A percentile compares a stretch with the other conserved stretches of the same genome.
These are phyloP conservation scores for Erysimum cheiranthoides DNA, from an alignment of 345 rosid genomes.

Conservation along the genomic window DNA sequence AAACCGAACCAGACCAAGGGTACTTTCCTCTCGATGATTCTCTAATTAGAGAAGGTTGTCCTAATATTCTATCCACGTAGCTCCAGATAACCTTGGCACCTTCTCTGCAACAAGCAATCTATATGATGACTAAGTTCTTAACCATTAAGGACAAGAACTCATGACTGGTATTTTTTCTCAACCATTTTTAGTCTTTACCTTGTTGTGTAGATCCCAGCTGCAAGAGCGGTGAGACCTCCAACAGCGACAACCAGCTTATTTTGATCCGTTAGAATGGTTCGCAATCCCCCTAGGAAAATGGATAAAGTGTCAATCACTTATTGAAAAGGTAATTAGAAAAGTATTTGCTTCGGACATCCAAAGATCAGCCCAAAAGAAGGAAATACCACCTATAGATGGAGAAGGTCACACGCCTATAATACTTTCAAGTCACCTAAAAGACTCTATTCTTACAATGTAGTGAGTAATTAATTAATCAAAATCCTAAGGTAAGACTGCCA, in stretches of 20 bases:
- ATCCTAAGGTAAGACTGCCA: not conserved
- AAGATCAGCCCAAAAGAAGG: not conserved
- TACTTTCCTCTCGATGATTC: slow-evolving; percentile 98
- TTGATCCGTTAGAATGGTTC: slow-evolving; percentile 92
- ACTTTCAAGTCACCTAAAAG: slow-evolving; percentile 9
- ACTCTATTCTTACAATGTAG: not conserved
- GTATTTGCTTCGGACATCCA: not conserved
- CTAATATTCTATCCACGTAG: slow-evolving; percentile 94
- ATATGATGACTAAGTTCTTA: slow-evolving; percentile 30
- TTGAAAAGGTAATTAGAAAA: slow-evolving; percentile 17
- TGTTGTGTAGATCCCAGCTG: slow-evolving; percentile 96
- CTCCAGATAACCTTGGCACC: slow-evolving; percentile 99
- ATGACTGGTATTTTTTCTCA: not conserved
- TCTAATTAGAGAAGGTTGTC: slow-evolving; percentile 96
- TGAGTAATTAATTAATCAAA: not conserved
- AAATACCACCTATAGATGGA: slow-evolving; percentile 6
- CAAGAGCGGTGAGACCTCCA: slow-evolving; percentile 97
- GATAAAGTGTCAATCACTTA: slow-evolving; percentile 21
- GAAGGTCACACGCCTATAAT: slow-evolving; percentile 14
- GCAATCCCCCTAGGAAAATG: slow-evolving; percentile 74
- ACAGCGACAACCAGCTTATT: slow-evolving; percentile 93
- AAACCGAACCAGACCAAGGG: slow-evolving; percentile 86
- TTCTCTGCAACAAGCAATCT: slow-evolving; percentile 66
- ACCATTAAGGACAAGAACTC: slow-evolving; percentile 5
- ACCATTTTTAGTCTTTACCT: slow-evolving; percentile 55